phyloP scores from a whole-genome alignment of 371 early-diverging fungal genomes.

The Mucor sp. region DNA sequence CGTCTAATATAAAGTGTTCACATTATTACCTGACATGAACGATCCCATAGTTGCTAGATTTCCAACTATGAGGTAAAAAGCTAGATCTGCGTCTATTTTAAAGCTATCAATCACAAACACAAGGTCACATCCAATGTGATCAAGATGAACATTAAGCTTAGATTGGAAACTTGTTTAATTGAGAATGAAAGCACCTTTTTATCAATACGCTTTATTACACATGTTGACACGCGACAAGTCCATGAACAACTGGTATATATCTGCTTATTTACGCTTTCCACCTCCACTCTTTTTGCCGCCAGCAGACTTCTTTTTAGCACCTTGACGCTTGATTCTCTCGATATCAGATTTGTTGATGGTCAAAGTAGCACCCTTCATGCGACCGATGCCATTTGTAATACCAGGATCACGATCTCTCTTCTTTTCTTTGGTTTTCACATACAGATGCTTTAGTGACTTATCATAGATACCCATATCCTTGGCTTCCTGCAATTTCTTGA shows the following conservation, averaged over 20 bases:
- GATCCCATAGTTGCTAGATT: too few species aligned
- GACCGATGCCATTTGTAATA: conserved; percentile 46
- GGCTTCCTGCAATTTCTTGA: conserved; percentile 40
- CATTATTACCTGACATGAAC: too few species aligned
- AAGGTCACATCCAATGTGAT: neutral
- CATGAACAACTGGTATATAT: neutral
- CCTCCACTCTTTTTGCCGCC: conserved; percentile 9
- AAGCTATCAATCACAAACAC: neutral
- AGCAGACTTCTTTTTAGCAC: conserved; percentile 19
- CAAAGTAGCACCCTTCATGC: conserved; percentile 48
- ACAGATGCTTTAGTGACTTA: conserved; percentile 46
- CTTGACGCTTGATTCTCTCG: conserved; percentile 31
- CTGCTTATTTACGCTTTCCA: conserved; percentile 3
- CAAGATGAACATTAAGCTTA: neutral
- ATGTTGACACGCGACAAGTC: neutral
- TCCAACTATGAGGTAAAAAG: too few species aligned
- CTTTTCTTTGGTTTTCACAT: conserved; percentile 38
- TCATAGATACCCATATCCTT: conserved; percentile 50
- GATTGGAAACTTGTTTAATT: too few species aligned
- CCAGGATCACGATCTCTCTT: conserved; percentile 45
- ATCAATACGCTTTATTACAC: neutral
- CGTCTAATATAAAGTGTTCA: too few species aligned
- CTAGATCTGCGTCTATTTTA: too few species aligned
- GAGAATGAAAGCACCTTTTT: too few species aligned
- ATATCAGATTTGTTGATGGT: conserved; percentile 35